Evolutionary conservation across 164 flowering plant genomes (phyloP).

Genomic region (Tetrastigma voinierianum): DNA sequence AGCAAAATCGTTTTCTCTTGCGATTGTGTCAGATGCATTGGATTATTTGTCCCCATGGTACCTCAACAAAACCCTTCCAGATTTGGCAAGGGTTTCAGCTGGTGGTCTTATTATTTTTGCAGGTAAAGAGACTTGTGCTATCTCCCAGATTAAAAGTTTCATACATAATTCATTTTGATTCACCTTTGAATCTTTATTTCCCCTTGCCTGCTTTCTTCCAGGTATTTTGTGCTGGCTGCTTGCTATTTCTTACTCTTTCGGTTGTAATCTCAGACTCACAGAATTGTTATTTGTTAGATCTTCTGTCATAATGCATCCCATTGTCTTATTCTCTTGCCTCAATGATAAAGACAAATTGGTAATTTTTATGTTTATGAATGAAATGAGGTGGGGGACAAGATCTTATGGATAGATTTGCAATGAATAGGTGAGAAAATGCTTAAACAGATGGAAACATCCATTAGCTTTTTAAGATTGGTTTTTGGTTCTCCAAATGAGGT

Average conservation of each 20-base stretch:
- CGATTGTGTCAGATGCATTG: conserved; percentile 78
- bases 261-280: not conserved
- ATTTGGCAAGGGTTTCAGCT: conserved; percentile 62
- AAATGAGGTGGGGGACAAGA: too few relatives aligned
- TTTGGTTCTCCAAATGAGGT: too few relatives aligned
- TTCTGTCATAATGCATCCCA: not conserved
- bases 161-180: not conserved
- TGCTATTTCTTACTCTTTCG: not conserved
- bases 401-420: too few relatives aligned
- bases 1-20: conserved; percentile 70
- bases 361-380: too few relatives aligned
- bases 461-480: too few relatives aligned
- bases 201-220: not conserved
- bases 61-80: conserved; percentile 81
- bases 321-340: not conserved
- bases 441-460: too few relatives aligned
- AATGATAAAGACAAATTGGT: too few relatives aligned
- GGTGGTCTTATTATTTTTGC: conserved; percentile 70
- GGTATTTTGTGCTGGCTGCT: not conserved
- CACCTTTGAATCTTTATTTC: not conserved
- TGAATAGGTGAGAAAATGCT: too few relatives aligned
- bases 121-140: conserved; percentile 32
- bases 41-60: conserved; percentile 84
- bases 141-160: not conserved
- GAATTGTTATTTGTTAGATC: not conserved